Evolutionary conservation across 2,329 filamentous ascomycete genomes (phyloP), one percentile per base, ranked within the genome.

Genomic region (Penicillium sp.): DNA sequence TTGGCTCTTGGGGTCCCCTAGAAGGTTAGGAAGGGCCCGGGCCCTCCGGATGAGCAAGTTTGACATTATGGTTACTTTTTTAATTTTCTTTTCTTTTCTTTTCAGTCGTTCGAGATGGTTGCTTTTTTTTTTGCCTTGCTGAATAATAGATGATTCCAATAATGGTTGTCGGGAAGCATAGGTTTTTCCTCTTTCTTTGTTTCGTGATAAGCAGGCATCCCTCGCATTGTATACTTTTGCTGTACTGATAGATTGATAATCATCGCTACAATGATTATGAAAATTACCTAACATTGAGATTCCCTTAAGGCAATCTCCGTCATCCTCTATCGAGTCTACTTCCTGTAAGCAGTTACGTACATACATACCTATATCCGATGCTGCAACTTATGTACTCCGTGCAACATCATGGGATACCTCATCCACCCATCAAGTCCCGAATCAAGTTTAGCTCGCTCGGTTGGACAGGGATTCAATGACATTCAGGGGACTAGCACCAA

Each of bases 401-500:
- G 22, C n/a, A 37, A 52, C 49, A 52, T 52, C 49, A 52, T 52
- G 49, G 30, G 49, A 52, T 52, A 35, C 30, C n/a, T 26, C 28
- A 37, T n/a, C n/a, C n/a, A 37, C 49, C n/a, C n/a, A 37, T 37
- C 52, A 42, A 42, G 38, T 13, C 16, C 37, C 16, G 16, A 42
- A 28, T 33, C 14, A 4, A 42, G 52, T 22, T 42, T 51, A 51
- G 46, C 46, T 51, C 55, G 33, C 45, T 48, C 25, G 45, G 45
- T 48, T 19, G 49, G 40, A 51, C 59, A 59, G 57, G 59, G 57
- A 62, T 64, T 49, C 43, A n/a, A 52, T 52, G 43, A 51, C 52
- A 25, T 26, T 58, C 61, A 61, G 49, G 62, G 56, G 43, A 57
- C 58, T 49, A 55, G 49, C 42, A 52, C 59, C 57, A 59, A 63